These are phyloP conservation scores for Metahyphopichia silvanorum DNA, from an alignment of 805 yeast species.

Conservation along the genomic window DNA sequence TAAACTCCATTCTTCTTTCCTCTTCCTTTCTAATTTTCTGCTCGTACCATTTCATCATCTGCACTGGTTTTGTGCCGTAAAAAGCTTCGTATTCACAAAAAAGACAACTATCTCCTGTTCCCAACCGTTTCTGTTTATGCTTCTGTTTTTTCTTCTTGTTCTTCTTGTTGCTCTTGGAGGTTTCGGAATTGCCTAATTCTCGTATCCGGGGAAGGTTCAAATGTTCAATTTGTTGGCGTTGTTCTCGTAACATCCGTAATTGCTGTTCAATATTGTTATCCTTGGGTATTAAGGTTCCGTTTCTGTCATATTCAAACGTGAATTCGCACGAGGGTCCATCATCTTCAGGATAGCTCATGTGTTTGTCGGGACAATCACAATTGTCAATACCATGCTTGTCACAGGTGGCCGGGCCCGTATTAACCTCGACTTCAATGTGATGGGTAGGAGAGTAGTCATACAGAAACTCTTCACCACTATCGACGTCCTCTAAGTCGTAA, in stretches of 20 bases:
- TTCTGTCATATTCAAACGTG: constrained; percentile 41
- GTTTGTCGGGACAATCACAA: constrained; percentile 22
- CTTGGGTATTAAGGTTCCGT: constrained; percentile 40
- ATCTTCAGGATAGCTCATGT: constrained; percentile 11
- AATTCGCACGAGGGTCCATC: constrained; percentile 43
- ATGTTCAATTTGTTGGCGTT: constrained; percentile 6
- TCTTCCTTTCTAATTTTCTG: constrained; percentile 28
- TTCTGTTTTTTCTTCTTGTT: constrained; percentile 21
- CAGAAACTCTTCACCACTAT: constrained; percentile 22
- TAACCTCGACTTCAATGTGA: constrained; percentile 41
- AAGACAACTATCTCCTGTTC: constrained; percentile 30
- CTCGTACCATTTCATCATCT: constrained; percentile 51
- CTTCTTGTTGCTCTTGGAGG: constrained; percentile 5
- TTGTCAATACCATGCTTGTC: constrained; percentile 21
- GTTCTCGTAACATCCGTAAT: constrained; percentile 29
- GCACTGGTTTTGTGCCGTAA: constrained; percentile 47
- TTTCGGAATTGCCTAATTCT: constrained; percentile 5
- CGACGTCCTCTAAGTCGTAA: constrained; percentile 37
- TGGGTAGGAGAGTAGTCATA: constrained; percentile 31
- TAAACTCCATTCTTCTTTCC: constrained; percentile 29
- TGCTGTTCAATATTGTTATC: constrained; percentile 37
- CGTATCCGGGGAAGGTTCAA: constrained; percentile 11
- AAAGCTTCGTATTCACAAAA: constrained; percentile 53
- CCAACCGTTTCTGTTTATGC: constrained; percentile 1
- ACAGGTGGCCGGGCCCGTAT: constrained; percentile 31